phyloP scores from a whole-genome alignment of 2,329 filamentous ascomycete genomes.

The Zasmidium citrigriseum region DNA sequence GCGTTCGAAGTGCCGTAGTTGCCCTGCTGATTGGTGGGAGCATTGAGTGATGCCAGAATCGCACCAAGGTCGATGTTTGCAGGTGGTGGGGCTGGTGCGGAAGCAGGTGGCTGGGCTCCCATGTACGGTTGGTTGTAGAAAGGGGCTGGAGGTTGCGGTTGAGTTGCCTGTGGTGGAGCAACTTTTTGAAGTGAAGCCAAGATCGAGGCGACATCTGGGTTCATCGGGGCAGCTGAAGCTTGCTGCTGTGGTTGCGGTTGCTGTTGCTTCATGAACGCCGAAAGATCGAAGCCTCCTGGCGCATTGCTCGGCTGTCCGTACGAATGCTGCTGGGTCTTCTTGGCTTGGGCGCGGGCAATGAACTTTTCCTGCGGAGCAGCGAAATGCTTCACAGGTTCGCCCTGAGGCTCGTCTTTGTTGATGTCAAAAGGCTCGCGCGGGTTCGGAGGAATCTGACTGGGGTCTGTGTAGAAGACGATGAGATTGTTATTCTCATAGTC shows the following conservation, averaged over 20 bases:
- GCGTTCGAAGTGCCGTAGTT: constrained; percentile 2
- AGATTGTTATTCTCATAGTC: constrained; percentile 48
- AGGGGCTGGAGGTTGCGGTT: constrained; percentile 17
- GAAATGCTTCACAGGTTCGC: constrained; percentile 36
- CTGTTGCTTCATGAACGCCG: constrained; percentile 6
- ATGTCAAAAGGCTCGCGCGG: constrained; percentile 48
- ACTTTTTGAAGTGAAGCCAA: constrained; percentile 20
- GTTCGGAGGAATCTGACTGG: constrained; percentile 48
- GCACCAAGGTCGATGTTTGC: constrained; percentile 28
- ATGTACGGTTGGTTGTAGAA: constrained; percentile 7
- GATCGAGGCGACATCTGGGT: constrained; percentile 23
- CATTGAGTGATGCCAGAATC: constrained; percentile 30
- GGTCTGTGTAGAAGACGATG: constrained; percentile 48
- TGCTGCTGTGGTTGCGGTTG: constrained; percentile 11
- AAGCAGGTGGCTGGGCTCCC: constrained; percentile 12
- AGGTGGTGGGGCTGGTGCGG: constrained; percentile 14
- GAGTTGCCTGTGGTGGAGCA: constrained; percentile 2
- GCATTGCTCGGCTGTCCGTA: constrained; percentile 11
- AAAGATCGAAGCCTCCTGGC: constrained; percentile 3
- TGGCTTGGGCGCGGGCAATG: constrained; percentile 18
- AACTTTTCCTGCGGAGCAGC: constrained; percentile 38
- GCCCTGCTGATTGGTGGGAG: constrained; percentile 7
- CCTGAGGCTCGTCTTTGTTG: constrained; percentile 29
- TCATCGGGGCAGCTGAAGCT: constrained; percentile 10
- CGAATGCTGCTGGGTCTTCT: constrained; percentile 12